These are phyloP conservation scores for Picea sitchensis DNA, from an alignment of 75 land plant species.

Conservation along the genomic window DNA sequence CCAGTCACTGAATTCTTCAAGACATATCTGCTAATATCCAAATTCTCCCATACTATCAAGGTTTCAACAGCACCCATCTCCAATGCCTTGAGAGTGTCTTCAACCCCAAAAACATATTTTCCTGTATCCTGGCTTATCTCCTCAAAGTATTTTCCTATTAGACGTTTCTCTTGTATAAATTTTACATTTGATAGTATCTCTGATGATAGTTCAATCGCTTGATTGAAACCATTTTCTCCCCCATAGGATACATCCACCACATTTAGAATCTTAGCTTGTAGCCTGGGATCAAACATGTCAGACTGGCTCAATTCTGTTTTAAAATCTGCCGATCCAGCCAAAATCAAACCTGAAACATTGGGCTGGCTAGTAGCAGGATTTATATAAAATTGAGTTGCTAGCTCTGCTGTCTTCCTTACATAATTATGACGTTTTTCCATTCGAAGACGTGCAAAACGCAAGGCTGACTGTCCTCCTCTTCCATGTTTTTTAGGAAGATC, in stretches of 20 bases:
- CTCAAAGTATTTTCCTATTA: slow-evolving; percentile 66
- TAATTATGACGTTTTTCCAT: slow-evolving; percentile 79
- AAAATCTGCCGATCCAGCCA: slow-evolving; percentile 54
- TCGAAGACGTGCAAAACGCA: slow-evolving; percentile 59
- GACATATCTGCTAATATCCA: slow-evolving; percentile 51
- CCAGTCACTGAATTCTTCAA: slow-evolving; percentile 48
- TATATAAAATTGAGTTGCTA: slow-evolving; percentile 50
- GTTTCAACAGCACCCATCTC: slow-evolving; percentile 80
- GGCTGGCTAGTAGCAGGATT: slow-evolving; percentile 61
- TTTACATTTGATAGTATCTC: slow-evolving; percentile 65
- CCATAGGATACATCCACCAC: slow-evolving; percentile 71
- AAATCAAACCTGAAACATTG: slow-evolving; percentile 31
- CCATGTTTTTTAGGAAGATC: slow-evolving; percentile 62
- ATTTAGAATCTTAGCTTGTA: slow-evolving; percentile 68
- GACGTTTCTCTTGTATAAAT: slow-evolving; percentile 60
- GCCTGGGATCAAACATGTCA: slow-evolving; percentile 81
- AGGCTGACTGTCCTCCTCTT: slow-evolving; percentile 77
- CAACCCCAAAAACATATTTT: slow-evolving; percentile 65
- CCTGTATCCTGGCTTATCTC: slow-evolving; percentile 74
- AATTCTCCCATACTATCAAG: slow-evolving; percentile 21
- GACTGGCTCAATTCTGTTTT: slow-evolving; percentile 78
- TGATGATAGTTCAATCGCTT: slow-evolving; percentile 64
- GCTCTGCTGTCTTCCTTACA: slow-evolving; percentile 60
- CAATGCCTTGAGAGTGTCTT: slow-evolving; percentile 57
- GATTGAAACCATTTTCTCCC: slow-evolving; percentile 61